Percentiles rank a stretch among this genome's conserved stretches.
Evolutionary conservation across 164 flowering plant species (phyloP).

Genomic region (grape (Vitis vinifera)): ASM3070453v1 NC_081817.1:6898001-6898500

Average conservation of each 20-base stretch:
- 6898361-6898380: conserved; percentile 35
- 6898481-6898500: conserved; percentile 53
- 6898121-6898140: conserved; percentile 21
- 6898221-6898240: too few relatives aligned
- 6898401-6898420: conserved; percentile 43
- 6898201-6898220: too few relatives aligned
- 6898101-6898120: conserved; percentile 26
- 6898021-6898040: conserved; percentile 1
- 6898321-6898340: conserved; percentile 43
- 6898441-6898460: conserved; percentile 39
- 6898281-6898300: conserved; percentile 25
- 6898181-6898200: conserved; percentile 14
- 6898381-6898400: conserved; percentile 30
- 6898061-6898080: conserved; percentile 11
- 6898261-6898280: not conserved
- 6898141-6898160: conserved; percentile 1
- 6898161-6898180: conserved; percentile 15
- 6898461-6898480: conserved; percentile 39
- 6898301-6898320: conserved; percentile 26
- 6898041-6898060: conserved; percentile 21
- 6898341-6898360: conserved; percentile 42
- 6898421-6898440: conserved; percentile 50
- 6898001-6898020: conserved; percentile 28
- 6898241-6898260: not conserved
- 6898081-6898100: conserved; percentile 33